Evolutionary conservation across 2,329 filamentous ascomycete species (phyloP).

Genomic region (Coleophoma eucalyptorum): DNA sequence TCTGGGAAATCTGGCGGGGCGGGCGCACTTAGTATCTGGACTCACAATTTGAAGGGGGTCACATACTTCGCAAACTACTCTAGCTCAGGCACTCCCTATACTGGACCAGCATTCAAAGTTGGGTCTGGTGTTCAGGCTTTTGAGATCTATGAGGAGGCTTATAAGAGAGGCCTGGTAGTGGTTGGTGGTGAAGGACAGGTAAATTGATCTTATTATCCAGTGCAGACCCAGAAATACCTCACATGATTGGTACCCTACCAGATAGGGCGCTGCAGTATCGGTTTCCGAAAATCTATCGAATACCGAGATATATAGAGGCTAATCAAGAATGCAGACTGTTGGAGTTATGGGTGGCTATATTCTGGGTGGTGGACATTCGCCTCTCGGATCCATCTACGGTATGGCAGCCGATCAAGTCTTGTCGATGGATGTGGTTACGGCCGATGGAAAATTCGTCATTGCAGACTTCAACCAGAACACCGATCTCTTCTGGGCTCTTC

Average conservation of each 20-base stretch:
- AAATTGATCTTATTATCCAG: background rate
- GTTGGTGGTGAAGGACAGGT: constrained; percentile 42
- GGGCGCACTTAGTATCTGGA: constrained; percentile 48
- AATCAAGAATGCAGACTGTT: constrained; percentile 40
- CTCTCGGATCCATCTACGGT: constrained; percentile 48
- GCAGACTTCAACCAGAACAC: constrained; percentile 46
- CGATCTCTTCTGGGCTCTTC: constrained; percentile 62
- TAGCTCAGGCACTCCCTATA: constrained; percentile 35
- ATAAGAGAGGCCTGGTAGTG: constrained; percentile 43
- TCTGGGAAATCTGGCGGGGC: constrained; percentile 27
- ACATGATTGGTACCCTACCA: too few relatives aligned
- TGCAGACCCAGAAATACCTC: too few relatives aligned
- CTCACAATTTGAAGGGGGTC: constrained; percentile 38
- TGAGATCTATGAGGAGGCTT: constrained; percentile 36
- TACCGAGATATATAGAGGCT: background rate
- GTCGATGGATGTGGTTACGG: constrained; percentile 51
- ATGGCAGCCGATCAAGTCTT: constrained; percentile 58
- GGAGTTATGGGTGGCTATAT: constrained; percentile 48
- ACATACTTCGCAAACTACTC: constrained; percentile 36
- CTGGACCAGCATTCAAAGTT: constrained; percentile 47
- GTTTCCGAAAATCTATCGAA: background rate
- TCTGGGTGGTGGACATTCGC: constrained; percentile 57
- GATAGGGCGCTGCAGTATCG: too few relatives aligned
- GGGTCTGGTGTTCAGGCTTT: constrained; percentile 47
- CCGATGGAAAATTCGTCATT: constrained; percentile 41